phyloP scores from a whole-genome alignment of 345 rosid genomes.

The Hibiscus mutabilis region DNA sequence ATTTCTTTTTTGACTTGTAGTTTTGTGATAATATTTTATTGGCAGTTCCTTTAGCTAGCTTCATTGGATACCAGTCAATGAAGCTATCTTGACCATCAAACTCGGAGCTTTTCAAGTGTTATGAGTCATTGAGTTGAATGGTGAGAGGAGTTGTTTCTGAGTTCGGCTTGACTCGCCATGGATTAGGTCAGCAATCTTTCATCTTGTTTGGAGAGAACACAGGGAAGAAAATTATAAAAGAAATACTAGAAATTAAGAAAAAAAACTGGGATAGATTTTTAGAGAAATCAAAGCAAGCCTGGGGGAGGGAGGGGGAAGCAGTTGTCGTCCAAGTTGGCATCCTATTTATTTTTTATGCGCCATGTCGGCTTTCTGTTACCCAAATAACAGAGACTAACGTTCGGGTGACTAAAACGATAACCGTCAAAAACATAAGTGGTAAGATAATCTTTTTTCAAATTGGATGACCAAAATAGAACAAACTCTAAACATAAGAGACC shows the following conservation, averaged over 20 bases:
- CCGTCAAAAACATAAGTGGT: too few relatives aligned
- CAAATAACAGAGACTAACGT: too few relatives aligned
- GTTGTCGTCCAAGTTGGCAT: too few relatives aligned
- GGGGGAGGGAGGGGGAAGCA: neutral
- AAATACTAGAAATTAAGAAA: too few relatives aligned
- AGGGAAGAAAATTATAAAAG: too few relatives aligned
- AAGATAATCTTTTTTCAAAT: too few relatives aligned
- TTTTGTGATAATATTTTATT: slow-evolving; percentile 2
- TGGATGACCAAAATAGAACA: too few relatives aligned
- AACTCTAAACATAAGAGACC: too few relatives aligned
- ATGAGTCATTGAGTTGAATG: neutral
- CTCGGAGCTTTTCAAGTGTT: neutral
- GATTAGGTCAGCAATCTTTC: slow-evolving; percentile 6
- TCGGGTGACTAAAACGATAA: too few relatives aligned
- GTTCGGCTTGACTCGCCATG: slow-evolving; percentile 27
- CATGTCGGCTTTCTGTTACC: too few relatives aligned
- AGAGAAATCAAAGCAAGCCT: neutral
- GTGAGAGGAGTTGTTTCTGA: neutral
- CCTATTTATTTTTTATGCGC: too few relatives aligned
- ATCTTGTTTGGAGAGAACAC: neutral
- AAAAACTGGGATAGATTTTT: neutral
- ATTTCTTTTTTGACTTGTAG: slow-evolving; percentile 8
- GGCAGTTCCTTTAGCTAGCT: slow-evolving; percentile 83
- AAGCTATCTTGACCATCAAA: slow-evolving; percentile 2
- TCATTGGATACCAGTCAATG: slow-evolving; percentile 60